Evolutionary conservation across 208 protist species (phyloP).

Genomic region (Crithidia fasciculata): DNA sequence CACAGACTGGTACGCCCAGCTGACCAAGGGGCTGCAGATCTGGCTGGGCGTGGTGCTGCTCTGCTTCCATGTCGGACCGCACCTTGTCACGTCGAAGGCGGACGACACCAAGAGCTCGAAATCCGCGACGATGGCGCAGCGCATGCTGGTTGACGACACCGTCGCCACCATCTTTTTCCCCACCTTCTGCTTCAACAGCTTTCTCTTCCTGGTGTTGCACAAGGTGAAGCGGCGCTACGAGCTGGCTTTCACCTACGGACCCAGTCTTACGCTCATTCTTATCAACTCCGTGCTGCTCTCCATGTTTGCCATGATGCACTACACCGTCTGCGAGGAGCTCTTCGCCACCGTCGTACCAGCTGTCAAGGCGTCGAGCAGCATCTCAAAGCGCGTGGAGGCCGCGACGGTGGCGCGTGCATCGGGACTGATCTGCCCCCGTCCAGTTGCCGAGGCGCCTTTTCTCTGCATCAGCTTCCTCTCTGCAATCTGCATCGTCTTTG

Average conservation of each 20-base stretch:
- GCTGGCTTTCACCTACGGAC: conserved; percentile 74
- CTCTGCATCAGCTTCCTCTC: conserved; percentile 42
- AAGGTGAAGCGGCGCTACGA: conserved; percentile 67
- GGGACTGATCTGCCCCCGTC: conserved; percentile 18
- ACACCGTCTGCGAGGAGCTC: conserved; percentile 50
- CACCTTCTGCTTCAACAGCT: conserved; percentile 55
- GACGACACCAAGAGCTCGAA: not conserved
- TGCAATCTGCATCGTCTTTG: conserved; percentile 52
- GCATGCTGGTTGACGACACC: conserved; percentile 28
- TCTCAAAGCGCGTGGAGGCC: conserved; percentile 7
- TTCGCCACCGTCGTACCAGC: conserved; percentile 22
- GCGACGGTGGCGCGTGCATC: conserved; percentile 4
- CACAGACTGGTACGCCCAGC: conserved; percentile 68
- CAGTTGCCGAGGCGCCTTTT: conserved; percentile 33
- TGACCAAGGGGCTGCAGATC: conserved; percentile 77
- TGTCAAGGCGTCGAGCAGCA: conserved; percentile 4
- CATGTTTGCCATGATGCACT: conserved; percentile 71
- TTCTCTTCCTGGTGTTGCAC: conserved; percentile 68
- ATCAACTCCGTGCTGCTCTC: conserved; percentile 80
- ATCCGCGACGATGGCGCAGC: not conserved
- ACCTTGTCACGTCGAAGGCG: conserved; percentile 32
- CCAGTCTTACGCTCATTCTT: conserved; percentile 48
- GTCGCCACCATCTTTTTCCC: conserved; percentile 73
- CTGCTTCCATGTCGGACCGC: conserved; percentile 66
- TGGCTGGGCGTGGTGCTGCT: conserved; percentile 59